Conservation (phyloP, 2,329 filamentous ascomycete genomes). For the Cryphonectria parasitica region DNA sequence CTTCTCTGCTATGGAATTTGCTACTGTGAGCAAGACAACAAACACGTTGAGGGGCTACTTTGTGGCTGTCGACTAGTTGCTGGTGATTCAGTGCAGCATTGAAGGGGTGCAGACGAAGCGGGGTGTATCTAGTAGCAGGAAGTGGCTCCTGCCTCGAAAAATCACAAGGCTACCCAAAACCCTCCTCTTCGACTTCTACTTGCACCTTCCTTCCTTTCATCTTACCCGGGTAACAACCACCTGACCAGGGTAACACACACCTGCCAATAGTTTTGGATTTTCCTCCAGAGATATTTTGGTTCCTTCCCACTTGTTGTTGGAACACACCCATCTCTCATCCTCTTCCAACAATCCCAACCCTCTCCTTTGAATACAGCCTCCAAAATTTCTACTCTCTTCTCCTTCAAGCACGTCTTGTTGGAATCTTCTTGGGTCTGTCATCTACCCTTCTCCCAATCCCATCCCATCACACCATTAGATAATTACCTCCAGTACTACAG, state of each 20-base stretch:
- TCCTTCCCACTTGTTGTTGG: conserved; percentile 3
- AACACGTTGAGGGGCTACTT: too few species aligned
- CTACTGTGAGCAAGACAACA: not conserved
- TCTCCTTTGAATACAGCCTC: not conserved
- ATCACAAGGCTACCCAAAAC: not conserved
- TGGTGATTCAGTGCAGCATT: not conserved
- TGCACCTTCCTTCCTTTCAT: conserved; percentile 2
- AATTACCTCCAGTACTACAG: not conserved
- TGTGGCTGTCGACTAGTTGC: not conserved
- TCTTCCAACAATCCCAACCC: not conserved
- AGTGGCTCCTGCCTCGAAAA: not conserved
- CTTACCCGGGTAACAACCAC: not conserved
- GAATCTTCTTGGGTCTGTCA: not conserved
- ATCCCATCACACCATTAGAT: not conserved
- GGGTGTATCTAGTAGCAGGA: conserved; percentile 3
- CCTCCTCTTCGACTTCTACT: not conserved
- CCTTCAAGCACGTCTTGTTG: conserved; percentile 4
- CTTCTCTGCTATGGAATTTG: not conserved
- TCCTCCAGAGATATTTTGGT: not conserved
- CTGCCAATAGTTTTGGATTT: not conserved
- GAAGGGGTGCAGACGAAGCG: not conserved
- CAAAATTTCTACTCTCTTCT: not conserved
- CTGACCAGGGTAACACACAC: not conserved
- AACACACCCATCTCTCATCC: not conserved
- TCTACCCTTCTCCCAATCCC: not conserved